Evolutionary conservation across 2,329 filamentous ascomycete genomes (phyloP).

Genomic region (Scolecobasidium constrictum): DNA sequence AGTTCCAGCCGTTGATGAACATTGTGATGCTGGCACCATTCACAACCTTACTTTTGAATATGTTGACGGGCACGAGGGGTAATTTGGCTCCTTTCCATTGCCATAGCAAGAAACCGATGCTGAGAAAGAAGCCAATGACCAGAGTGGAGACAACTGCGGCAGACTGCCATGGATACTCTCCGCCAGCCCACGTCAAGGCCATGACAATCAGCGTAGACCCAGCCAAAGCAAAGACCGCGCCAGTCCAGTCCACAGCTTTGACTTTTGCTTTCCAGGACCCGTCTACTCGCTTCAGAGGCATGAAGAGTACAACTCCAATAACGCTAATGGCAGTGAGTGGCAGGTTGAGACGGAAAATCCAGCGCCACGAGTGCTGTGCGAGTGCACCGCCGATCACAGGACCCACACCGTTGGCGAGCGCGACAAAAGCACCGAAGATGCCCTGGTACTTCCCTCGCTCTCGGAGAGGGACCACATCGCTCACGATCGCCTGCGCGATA

Average conservation of each 20-base stretch:
- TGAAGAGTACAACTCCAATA: conserved; percentile 34
- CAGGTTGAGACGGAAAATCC: conserved; percentile 41
- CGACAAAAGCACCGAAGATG: conserved; percentile 29
- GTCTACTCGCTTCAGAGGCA: conserved; percentile 40
- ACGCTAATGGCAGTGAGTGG: no score
- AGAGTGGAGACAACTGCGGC: conserved; percentile 51
- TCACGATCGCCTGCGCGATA: conserved; percentile 46
- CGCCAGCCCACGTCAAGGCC: conserved; percentile 50
- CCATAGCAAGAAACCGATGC: conserved; percentile 40
- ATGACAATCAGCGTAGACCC: conserved; percentile 52
- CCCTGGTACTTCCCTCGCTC: conserved; percentile 44
- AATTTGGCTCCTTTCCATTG: conserved; percentile 46
- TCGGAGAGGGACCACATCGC: conserved; percentile 47
- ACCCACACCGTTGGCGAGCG: conserved; percentile 35
- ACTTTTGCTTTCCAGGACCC: conserved; percentile 37
- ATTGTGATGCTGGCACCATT: conserved; percentile 45
- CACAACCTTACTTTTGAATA: conserved; percentile 46
- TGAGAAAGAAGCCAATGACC: conserved; percentile 33
- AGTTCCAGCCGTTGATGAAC: conserved; percentile 49
- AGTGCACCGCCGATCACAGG: conserved; percentile 32
- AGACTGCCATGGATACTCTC: conserved; percentile 45
- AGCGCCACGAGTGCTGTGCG: conserved; percentile 35
- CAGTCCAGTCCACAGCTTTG: conserved; percentile 48
- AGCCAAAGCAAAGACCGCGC: conserved; percentile 42
- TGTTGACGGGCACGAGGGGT: conserved; percentile 44